Base-by-base conservation (phyloP, 257 asterid species). In the Ilex asprella region DNA sequence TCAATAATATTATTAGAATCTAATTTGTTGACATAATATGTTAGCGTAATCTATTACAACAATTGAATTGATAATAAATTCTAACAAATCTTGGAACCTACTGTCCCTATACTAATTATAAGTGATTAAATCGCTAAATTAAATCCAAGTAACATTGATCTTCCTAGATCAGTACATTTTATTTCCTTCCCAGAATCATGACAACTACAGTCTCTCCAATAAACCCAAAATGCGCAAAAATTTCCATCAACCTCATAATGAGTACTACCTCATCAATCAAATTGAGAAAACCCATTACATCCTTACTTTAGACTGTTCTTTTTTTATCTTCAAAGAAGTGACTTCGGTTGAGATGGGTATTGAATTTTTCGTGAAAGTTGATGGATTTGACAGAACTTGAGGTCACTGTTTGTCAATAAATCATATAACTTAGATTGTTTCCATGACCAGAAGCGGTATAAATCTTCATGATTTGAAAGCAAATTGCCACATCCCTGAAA, bases 341-440 rank as follows among this genome's bases (percentile, higher is more conserved):
- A 72, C 77, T 67, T 47, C 52, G 65, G 69, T 67, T 70, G 55
- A 55, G n/a, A 66, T 10, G 30, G 59, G 13, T 52, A 9, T 14
- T 1, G 49, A 50, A 39, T 70, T 64, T 61, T 55, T 73, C 16
- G 31, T 60, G 60, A 62, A 65, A 75, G 74, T 78, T 71, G 74
- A 70, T 73, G 60, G 82, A 78, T 78, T 78, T 70, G 84, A 81
- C 78, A 62, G 51, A 65, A 9, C 80, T 53, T 66, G 47, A 59
- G 49, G 55, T 49, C 67, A 59, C 67, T 78, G 53, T 68, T 74
- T 54, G 14, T 50, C 30, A 61, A 63, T 62, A 65, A 69, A 54
- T 58, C 27, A 43, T 46, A 55, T 56, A 63, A 51, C 59, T 21
- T 16, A 67, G 71, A 71, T 66, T 56, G 54, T 53, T 57, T 31